Base-by-base conservation (phyloP, 495 filamentous ascomycete species). In the Apiosordaria backusii region DNA sequence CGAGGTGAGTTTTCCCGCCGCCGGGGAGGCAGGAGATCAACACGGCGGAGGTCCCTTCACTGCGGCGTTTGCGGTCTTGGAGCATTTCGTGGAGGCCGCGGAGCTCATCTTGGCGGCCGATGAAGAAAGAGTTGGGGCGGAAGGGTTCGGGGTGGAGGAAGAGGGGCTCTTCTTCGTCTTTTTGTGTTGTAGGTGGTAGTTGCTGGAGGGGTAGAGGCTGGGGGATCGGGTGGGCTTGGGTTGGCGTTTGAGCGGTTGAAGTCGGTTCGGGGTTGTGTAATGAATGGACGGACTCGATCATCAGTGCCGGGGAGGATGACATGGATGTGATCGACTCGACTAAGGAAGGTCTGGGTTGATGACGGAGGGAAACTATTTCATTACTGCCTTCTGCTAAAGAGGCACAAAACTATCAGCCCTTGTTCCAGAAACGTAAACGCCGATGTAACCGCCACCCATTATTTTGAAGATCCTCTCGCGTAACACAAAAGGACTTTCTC, bases 1-100 rank as follows among this genome's bases (percentile, higher is more conserved):
- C 90, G n/a, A 94, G 78, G 73, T 93, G 90, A 0, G 90, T 90
- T 76, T 95, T 95, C 22, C 91, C 91, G 1, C 86, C 86, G 16
- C 91, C 91, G n/a, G 91, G 87, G 29, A 90, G 84, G 57, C 88
- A 88, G 67, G 86, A 85, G 45, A 95, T 84, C 7, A 92, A 77
- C 4, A 92, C 89, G 16, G 86, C 88, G 58, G 85, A 87, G 2
- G 88, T 87, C 7, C 88, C 85, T 65, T 88, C 80, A 18, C 80
- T 79, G 22, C 90, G 80, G 68, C 82, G 83, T 67, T 86, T 88
- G 15, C 81, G 78, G 65, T 90, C 88, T 68, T 83, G 87, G 18
- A 95, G 78, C 69, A 90, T 84, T 63, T 81, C 80, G 68, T 93
- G 88, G 10, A 95, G 76, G 10, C 85, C 79, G n/a, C 83, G 79